Evolutionary conservation across 2,329 filamentous ascomycete species (phyloP).

Genomic region (Colletotrichum lini): DNA sequence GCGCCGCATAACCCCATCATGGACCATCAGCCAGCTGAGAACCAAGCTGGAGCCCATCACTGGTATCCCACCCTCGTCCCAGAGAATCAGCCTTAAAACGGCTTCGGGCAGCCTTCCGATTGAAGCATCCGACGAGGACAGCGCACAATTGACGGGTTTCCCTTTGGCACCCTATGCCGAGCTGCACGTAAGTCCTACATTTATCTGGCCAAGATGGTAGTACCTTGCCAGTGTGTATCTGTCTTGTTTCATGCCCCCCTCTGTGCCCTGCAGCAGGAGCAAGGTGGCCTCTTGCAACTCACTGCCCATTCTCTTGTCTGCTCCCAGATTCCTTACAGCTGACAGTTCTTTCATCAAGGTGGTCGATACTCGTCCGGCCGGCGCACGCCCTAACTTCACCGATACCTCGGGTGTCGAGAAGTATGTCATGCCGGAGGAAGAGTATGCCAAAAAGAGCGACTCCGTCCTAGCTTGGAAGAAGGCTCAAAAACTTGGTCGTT

Average conservation of each 20-base stretch:
- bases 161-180: constrained; percentile 82
- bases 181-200: constrained; percentile 76
- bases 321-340: background rate
- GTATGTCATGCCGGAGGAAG: constrained; percentile 87
- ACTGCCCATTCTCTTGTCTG: background rate
- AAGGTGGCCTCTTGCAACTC: background rate
- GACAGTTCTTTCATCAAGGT: constrained; percentile 68
- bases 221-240: background rate
- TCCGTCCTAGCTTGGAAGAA: constrained; percentile 97
- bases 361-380: constrained; percentile 82
- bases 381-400: constrained; percentile 82
- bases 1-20: constrained; percentile 91
- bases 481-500: constrained; percentile 93
- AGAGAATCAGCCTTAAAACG: constrained; percentile 81
- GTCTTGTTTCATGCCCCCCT: constrained; percentile 27
- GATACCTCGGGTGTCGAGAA: constrained; percentile 88
- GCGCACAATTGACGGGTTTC: constrained; percentile 74
- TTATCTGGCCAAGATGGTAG: background rate
- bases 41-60: constrained; percentile 92
- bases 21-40: constrained; percentile 89
- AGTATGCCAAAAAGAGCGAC: constrained; percentile 89
- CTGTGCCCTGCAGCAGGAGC: background rate
- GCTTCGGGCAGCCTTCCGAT: constrained; percentile 74
- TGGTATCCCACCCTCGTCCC: constrained; percentile 85
- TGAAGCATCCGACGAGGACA: constrained; percentile 81